Evolutionary conservation across 1,284 basidiomycete species (phyloP), one percentile per base, ranked within the genome.

Genomic region (Vanrija pseudolonga): DNA sequence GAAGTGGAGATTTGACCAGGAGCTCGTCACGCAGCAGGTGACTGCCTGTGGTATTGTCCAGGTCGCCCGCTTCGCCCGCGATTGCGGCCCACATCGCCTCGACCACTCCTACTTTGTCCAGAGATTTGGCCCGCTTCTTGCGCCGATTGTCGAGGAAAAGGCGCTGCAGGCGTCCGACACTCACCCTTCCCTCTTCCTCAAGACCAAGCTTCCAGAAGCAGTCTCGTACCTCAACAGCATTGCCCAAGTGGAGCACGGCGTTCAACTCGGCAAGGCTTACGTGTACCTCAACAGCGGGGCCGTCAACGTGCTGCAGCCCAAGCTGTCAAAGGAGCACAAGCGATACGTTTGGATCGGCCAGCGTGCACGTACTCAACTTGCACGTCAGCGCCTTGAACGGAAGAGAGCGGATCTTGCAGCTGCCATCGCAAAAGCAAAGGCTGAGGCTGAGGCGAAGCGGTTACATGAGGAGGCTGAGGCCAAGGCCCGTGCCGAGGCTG

Each of bases 31-130:
- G 40, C 23, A 50, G 14, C 58, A 60, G 44, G 55, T 60, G 43
- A 54, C 54, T 11, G 58, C 58, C 3, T 50, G 55, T 3, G 58
- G 58, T 3, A 56, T 60, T 22, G 47, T 55, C 2, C 58, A 60
- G 28, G 53, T 60, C 24, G 55, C 55, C 4, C 55, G 55, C 3
- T 60, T 60, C n/a, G 58, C 55, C 0, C 55, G 58, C 43, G 58
- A 53, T 17, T 51, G 50, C 9, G 58, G 58, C 5, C 58, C 58
- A 2, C 50, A 54, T 49, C 53, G 53, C 24, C 49, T 60, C 22
- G 52, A 53, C 3, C 58, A 52, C 23, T 50, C 47, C 12, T 60
- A 56, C 36, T 51, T 53, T 32, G 32, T 32, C 32, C 32, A 32
- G 14, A 12, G 32, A 12, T 32, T 32, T 32, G 32, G 32, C 8